phyloP scores from a whole-genome alignment of 2,329 filamentous ascomycete genomes.

The Alternaria alternata region DNA sequence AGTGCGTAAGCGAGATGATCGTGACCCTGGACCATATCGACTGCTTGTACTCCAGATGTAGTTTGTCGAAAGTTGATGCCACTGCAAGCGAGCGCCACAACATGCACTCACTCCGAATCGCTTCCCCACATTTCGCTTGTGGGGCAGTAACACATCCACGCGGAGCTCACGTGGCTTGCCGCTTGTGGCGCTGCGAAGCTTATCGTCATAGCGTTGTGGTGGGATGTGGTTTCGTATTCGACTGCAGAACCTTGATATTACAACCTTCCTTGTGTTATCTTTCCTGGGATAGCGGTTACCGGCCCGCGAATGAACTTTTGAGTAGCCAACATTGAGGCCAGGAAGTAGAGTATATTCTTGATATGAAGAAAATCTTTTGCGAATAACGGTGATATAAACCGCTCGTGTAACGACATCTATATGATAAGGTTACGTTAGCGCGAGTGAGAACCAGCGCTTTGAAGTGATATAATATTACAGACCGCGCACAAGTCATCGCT shows the following conservation, averaged over 20 bases:
- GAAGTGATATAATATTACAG: neutral
- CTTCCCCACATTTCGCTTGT: conserved; percentile 18
- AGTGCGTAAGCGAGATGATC: neutral
- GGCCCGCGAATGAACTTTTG: neutral
- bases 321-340: neutral
- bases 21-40: neutral
- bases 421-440: neutral
- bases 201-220: neutral
- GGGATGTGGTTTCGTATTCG: neutral
- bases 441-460: no score
- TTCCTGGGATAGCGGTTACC: neutral
- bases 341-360: no score
- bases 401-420: neutral
- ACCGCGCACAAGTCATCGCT: neutral
- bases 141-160: conserved; percentile 9
- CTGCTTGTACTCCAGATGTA: neutral
- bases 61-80: neutral
- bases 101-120: conserved; percentile 15
- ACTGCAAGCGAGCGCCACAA: neutral
- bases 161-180: conserved; percentile 6
- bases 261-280: neutral
- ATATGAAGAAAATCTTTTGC: neutral
- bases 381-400: neutral
- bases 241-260: neutral
- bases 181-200: neutral